A percentile compares a stretch with the other conserved stretches of the same genome.
Evolutionary conservation across 805 yeast genomes (phyloP).

Genomic region (Candida ulmi): DNA sequence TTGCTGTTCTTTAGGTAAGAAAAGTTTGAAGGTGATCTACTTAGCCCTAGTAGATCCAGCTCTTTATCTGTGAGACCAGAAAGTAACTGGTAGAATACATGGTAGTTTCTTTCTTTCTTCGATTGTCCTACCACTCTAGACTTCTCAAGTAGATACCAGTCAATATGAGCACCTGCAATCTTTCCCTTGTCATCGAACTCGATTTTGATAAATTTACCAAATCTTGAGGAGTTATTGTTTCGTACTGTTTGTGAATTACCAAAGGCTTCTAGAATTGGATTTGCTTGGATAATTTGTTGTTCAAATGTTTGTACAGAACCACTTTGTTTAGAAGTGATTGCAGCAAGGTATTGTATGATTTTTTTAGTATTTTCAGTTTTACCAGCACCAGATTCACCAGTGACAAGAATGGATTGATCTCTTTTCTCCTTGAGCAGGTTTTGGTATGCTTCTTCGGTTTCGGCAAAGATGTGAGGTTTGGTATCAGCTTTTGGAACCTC

Average conservation of each 20-base stretch:
- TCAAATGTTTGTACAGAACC: slow-evolving; percentile 47
- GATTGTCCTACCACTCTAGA: slow-evolving; percentile 84
- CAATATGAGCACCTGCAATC: slow-evolving; percentile 86
- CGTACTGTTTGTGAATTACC: slow-evolving; percentile 96
- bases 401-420: slow-evolving; percentile 90
- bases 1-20: slow-evolving; percentile 55
- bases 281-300: slow-evolving; percentile 82
- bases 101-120: slow-evolving; percentile 80
- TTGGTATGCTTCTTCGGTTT: slow-evolving; percentile 81
- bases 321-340: slow-evolving; percentile 46
- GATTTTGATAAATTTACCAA: slow-evolving; percentile 92
- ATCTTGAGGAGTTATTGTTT: slow-evolving; percentile 91
- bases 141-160: slow-evolving; percentile 91
- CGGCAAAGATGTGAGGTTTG: slow-evolving; percentile 88
- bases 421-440: slow-evolving; percentile 61
- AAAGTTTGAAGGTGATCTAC: slow-evolving; percentile 34
- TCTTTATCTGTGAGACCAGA: slow-evolving; percentile 53
- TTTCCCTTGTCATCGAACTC: slow-evolving; percentile 60
- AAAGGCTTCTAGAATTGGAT: slow-evolving; percentile 92
- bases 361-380: slow-evolving; percentile 96
- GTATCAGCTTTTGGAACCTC: slow-evolving; percentile 36
- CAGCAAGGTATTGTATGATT: slow-evolving; percentile 85
- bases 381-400: slow-evolving; percentile 99
- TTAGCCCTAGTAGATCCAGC: slow-evolving; percentile 42
- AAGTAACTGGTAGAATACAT: slow-evolving; percentile 83